Evolutionary conservation across 768 basidiomycete genomes (phyloP).

Genomic region (Royoungia palumana): DNA sequence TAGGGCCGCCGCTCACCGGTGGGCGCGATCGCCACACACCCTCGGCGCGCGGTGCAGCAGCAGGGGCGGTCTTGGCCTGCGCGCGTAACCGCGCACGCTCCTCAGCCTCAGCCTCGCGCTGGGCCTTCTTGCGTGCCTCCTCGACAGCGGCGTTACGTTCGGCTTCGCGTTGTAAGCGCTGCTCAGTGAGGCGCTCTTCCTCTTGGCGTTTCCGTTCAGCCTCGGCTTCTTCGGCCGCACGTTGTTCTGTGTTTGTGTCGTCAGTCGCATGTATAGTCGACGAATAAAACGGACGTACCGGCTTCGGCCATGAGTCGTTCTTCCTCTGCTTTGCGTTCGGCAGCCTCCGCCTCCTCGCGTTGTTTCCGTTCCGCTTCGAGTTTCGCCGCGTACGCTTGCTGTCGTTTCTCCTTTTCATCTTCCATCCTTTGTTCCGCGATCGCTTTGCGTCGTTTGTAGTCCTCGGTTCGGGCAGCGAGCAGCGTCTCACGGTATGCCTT

Average conservation of each 20-base stretch:
- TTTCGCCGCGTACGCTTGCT: slow-evolving; percentile 58
- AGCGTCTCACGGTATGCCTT: slow-evolving; percentile 48
- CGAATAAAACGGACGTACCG: slow-evolving; percentile 39
- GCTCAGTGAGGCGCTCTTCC: slow-evolving; percentile 51
- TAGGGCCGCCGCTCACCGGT: slow-evolving; percentile 34
- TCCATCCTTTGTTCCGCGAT: slow-evolving; percentile 64
- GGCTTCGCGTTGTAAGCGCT: slow-evolving; percentile 51
- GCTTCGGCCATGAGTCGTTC: slow-evolving; percentile 46
- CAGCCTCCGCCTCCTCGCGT: slow-evolving; percentile 25
- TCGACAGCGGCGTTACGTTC: slow-evolving; percentile 53
- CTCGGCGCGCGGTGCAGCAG: slow-evolving; percentile 20
- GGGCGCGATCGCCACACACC: slow-evolving; percentile 12
- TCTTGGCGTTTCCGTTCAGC: slow-evolving; percentile 55
- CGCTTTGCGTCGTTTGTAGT: slow-evolving; percentile 56
- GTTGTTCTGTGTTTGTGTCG: slow-evolving; percentile 37
- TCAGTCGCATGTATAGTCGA: slow-evolving; percentile 4
- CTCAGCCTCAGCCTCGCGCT: slow-evolving; percentile 70
- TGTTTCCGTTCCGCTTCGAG: slow-evolving; percentile 40
- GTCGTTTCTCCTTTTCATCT: slow-evolving; percentile 79
- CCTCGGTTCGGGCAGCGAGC: slow-evolving; percentile 55
- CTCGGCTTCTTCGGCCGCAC: slow-evolving; percentile 56
- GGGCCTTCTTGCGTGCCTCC: slow-evolving; percentile 53
- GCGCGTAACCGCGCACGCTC: slow-evolving; percentile 40
- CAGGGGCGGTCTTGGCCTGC: slow-evolving; percentile 28
- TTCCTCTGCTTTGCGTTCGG: slow-evolving; percentile 32